A percentile compares a stretch with the other conserved stretches of the same genome.
These are phyloP conservation scores for Neonectria ditissima DNA, from an alignment of 2,329 filamentous ascomycete species.

Conservation along the genomic window DNA sequence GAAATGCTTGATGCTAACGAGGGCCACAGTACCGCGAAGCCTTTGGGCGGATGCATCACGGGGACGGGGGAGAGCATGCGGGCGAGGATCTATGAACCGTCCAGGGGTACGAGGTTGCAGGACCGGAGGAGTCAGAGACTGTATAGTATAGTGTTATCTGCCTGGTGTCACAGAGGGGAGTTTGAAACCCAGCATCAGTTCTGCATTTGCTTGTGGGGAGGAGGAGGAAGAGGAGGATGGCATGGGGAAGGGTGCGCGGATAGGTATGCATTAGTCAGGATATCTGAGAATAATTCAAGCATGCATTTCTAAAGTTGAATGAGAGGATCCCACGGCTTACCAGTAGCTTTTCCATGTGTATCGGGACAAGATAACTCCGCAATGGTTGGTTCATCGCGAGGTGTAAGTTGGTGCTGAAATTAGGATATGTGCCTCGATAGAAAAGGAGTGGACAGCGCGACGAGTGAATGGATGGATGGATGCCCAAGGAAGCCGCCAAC, in stretches of 20 bases:
- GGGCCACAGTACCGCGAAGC: slow-evolving; percentile 48
- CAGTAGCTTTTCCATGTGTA: too few species aligned
- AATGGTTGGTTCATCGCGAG: too few species aligned
- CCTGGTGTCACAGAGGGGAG: slow-evolving; percentile 24
- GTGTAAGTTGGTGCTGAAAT: too few species aligned
- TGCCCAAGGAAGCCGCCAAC: background rate
- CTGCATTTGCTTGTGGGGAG: slow-evolving; percentile 17
- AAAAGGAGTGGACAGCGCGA: background rate
- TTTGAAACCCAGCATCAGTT: slow-evolving; percentile 32
- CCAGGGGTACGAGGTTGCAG: background rate
- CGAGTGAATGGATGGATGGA: too few species aligned
- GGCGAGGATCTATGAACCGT: slow-evolving; percentile 49
- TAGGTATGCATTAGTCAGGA: background rate
- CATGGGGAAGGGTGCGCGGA: background rate
- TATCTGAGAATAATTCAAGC: slow-evolving; percentile 13
- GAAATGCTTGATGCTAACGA: slow-evolving; percentile 27
- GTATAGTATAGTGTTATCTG: slow-evolving; percentile 22
- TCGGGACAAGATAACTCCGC: too few species aligned
- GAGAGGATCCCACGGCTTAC: too few species aligned
- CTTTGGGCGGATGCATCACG: slow-evolving; percentile 46
- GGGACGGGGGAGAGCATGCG: slow-evolving; percentile 21
- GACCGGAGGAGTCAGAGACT: slow-evolving; percentile 21
- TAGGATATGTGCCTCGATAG: background rate
- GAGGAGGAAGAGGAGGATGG: background rate
- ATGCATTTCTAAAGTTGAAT: background rate